Percentiles rank a stretch among this genome's conserved stretches.
These are phyloP conservation scores for Nicotiana otophora DNA, from an alignment of 257 asterid genomes.

Conservation along the genomic window DNA sequence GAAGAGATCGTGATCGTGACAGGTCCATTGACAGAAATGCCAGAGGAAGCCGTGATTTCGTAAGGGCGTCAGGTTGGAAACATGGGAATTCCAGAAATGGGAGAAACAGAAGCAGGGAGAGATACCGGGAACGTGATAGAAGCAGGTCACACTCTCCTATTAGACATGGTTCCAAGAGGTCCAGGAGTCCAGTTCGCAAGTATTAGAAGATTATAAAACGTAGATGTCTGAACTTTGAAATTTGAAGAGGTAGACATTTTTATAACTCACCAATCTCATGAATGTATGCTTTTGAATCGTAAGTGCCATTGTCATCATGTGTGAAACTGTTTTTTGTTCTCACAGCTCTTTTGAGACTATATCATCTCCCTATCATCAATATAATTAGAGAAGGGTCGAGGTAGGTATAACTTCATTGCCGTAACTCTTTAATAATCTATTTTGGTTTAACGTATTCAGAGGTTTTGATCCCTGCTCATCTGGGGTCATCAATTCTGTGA, in stretches of 20 bases:
- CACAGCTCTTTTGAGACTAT: conserved; percentile 83
- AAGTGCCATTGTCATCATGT: conserved; percentile 44
- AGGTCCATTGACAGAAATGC: conserved; percentile 59
- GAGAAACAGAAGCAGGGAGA: conserved; percentile 76
- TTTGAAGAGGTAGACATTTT: conserved; percentile 81
- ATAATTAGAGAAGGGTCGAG: conserved; percentile 66
- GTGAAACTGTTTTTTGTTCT: conserved; percentile 77
- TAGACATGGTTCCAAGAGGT: conserved; percentile 54
- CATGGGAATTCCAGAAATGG: conserved; percentile 53
- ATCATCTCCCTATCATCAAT: conserved; percentile 69
- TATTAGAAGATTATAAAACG: conserved; percentile 45
- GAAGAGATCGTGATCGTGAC: conserved; percentile 49
- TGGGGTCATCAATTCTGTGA: conserved; percentile 18
- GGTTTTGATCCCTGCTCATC: conserved; percentile 19
- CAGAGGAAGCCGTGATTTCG: conserved; percentile 56
- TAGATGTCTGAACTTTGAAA: conserved; percentile 47
- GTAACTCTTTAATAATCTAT: conserved; percentile 21
- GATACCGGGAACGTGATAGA: conserved; percentile 57
- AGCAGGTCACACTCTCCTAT: conserved; percentile 86
- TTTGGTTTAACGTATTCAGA: conserved; percentile 10
- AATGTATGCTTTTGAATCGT: conserved; percentile 52
- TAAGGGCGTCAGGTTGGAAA: conserved; percentile 58
- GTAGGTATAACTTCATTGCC: conserved; percentile 46
- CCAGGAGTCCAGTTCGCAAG: conserved; percentile 65
- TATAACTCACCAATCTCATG: conserved; percentile 40